Evolutionary conservation across 345 rosid species (phyloP), one percentile per base, ranked within the genome.

Genomic region (Salix viminalis): DNA sequence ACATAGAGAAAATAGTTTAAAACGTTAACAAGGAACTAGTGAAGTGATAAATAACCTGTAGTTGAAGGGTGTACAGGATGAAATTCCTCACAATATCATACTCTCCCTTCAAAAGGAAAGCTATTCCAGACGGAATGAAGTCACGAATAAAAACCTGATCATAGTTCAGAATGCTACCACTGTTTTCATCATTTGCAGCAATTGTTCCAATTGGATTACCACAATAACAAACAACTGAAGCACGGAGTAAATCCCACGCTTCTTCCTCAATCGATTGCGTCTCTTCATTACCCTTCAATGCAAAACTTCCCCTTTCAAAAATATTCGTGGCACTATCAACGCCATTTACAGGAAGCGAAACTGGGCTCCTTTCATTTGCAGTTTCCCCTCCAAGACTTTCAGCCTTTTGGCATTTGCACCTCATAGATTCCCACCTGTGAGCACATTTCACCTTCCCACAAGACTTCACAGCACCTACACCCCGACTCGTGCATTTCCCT

Each of bases 51-150:
- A 61, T 72, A 28, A 39, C 98, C 97, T 94, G 97, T 87, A 94
- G 86, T 48, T 94, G 98, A 75, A 94, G 95, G 30, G 97, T 94
- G 83, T 94, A 88, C 69, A 94, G 97, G 83, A 94, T 90, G 87
- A 94, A 94, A 72, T 87, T 91, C 65, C 92, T 87, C 4, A 94
- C 95, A 75, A 94, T 94, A 76, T 91, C 97, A 74, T 87, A 91
- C 82, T 94, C 97, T 80, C 98, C 98, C 80, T 91, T 94, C 74
- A 94, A 84, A 68, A 94, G 97, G 80, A 94, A 94, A 77, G 98
- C 97, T 42, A 94, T 86, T 75, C 97, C 97, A 0, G 97, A 92
- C 24, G 98, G 97, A 71, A 94, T 87, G 80, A 94, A 94, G 76
- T 94, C 98, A 37, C 97, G 97, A 80, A 92, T 92, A 72, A 94